Conservation (phyloP, 179 eudicot genomes). For the Spinacia oleracea region DNA sequence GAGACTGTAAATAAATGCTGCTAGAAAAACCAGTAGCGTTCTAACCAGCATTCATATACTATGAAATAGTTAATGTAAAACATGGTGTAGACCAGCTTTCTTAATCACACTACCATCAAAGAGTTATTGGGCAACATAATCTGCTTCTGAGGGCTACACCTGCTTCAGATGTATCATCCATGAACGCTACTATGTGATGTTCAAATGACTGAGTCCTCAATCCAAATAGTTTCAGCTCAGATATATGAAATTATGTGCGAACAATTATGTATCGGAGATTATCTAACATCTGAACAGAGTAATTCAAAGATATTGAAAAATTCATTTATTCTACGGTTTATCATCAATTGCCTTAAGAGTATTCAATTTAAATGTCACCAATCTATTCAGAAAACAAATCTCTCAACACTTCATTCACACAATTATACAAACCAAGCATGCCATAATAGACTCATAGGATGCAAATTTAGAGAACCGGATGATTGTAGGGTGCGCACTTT, state of each 20-base stretch:
- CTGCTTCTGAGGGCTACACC: not conserved
- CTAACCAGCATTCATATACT: not conserved
- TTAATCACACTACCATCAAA: not conserved
- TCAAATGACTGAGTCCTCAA: not conserved
- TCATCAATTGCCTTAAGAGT: not conserved
- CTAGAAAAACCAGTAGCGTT: not conserved
- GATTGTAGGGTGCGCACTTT: not conserved
- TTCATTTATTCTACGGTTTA: not conserved
- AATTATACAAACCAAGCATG: not conserved
- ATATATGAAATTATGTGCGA: not conserved
- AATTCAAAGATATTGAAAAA: not conserved
- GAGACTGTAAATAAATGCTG: not conserved
- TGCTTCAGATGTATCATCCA: not conserved
- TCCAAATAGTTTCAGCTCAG: too few species aligned
- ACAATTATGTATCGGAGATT: not conserved
- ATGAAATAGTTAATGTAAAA: not conserved
- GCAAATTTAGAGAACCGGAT: not conserved
- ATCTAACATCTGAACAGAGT: not conserved
- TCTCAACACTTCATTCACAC: not conserved
- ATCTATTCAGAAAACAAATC: not conserved
- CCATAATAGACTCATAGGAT: not conserved
- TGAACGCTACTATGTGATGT: not conserved
- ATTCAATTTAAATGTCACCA: not conserved
- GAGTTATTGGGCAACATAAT: not conserved
- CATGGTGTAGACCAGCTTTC: not conserved